Conservation (phyloP, 163 green algal species). For the Picocystis sp. region DNA sequence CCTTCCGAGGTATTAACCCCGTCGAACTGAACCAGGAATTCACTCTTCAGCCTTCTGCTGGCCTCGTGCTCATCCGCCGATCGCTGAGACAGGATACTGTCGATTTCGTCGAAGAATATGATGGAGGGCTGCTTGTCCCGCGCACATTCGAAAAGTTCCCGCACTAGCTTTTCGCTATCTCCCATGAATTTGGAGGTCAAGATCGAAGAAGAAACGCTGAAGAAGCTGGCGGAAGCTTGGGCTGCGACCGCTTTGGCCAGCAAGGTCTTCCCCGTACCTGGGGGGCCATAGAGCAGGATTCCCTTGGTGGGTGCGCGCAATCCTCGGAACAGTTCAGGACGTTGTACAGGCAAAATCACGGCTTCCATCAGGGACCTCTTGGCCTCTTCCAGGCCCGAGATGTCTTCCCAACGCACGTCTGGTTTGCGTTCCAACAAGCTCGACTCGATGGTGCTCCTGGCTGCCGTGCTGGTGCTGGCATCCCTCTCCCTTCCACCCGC, state of each 20-base stretch:
- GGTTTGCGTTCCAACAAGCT: constrained; percentile 59
- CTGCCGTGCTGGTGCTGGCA: no score
- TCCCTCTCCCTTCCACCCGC: no score
- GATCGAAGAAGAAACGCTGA: constrained; percentile 74
- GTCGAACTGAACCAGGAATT: constrained; percentile 88
- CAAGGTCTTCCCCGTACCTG: constrained; percentile 86
- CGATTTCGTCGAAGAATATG: constrained; percentile 45
- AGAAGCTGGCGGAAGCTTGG: constrained; percentile 79
- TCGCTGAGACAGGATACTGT: constrained; percentile 24
- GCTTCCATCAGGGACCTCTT: constrained; percentile 83
- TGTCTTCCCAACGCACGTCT: constrained; percentile 56
- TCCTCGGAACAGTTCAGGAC: constrained; percentile 71
- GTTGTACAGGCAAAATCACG: constrained; percentile 57
- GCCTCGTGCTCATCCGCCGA: constrained; percentile 68
- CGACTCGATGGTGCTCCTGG: constrained; percentile 29
- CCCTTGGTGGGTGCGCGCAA: constrained; percentile 79
- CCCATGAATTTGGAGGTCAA: constrained; percentile 87
- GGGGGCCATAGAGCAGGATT: constrained; percentile 79
- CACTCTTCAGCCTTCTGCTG: constrained; percentile 79
- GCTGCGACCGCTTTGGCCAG: constrained; percentile 79
- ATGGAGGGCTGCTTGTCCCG: constrained; percentile 26
- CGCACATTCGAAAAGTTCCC: constrained; percentile 70
- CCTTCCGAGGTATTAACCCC: constrained; percentile 12
- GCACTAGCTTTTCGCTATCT: constrained; percentile 79
- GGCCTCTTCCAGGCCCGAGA: constrained; percentile 61